A percentile compares a stretch with the other conserved stretches of the same genome.
Evolutionary conservation across 2,329 filamentous ascomycete genomes (phyloP).

Genomic region (Neocatenulostroma microsporum): DNA sequence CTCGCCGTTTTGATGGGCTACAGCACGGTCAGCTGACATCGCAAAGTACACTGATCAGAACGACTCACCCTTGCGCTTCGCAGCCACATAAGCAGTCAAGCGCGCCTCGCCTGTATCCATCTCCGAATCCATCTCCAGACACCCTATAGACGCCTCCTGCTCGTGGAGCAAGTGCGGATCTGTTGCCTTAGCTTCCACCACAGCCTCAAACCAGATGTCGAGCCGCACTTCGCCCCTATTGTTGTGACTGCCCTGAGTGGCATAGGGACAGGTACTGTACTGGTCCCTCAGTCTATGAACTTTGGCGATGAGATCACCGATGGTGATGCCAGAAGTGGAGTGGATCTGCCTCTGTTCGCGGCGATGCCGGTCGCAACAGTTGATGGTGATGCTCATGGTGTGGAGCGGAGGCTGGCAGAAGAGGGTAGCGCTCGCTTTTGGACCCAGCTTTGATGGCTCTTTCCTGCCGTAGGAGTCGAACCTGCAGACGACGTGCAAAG

Average conservation of each 20-base stretch:
- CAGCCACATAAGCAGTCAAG: neutral
- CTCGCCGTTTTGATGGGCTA: too few species aligned
- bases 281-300: slow-evolving; percentile 1
- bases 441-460: neutral
- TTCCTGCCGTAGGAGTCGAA: neutral
- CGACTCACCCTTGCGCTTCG: neutral
- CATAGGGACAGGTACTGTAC: slow-evolving; percentile 9
- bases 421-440: slow-evolving; percentile 2
- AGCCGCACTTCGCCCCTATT: slow-evolving; percentile 1
- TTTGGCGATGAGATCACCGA: slow-evolving; percentile 9
- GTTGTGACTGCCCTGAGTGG: neutral
- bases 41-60: too few species aligned
- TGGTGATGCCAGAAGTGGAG: slow-evolving; percentile 8
- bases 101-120: neutral
- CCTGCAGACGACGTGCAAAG: neutral
- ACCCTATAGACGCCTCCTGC: too few species aligned
- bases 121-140: neutral
- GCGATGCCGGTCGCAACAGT: too few species aligned
- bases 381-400: slow-evolving; percentile 3
- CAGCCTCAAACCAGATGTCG: neutral
- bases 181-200: neutral
- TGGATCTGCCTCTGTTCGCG: neutral
- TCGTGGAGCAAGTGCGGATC: neutral
- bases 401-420: slow-evolving; percentile 12
- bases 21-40: too few species aligned